These are phyloP conservation scores for Picea glauca DNA, from an alignment of 75 land plant genomes.

Conservation along the genomic window DNA sequence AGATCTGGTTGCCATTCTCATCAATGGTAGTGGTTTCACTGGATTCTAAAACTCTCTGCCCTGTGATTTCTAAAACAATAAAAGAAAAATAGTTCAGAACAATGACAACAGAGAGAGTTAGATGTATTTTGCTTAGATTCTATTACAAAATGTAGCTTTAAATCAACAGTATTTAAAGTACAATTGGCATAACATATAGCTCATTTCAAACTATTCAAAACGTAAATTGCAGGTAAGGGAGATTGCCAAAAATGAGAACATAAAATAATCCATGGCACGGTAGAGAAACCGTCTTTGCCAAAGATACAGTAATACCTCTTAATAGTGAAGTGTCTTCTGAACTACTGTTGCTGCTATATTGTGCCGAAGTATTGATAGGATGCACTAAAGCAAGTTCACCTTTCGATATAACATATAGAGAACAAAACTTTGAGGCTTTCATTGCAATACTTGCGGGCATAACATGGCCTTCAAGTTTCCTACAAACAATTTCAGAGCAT, in stretches of 20 bases:
- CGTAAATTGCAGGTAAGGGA: neutral
- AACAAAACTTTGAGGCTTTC: constrained; percentile 38
- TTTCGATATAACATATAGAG: constrained; percentile 46
- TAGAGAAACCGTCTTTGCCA: neutral
- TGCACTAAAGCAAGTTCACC: constrained; percentile 24
- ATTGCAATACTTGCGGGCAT: constrained; percentile 27
- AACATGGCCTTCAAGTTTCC: constrained; percentile 37
- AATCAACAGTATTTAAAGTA: neutral
- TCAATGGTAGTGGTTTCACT: neutral
- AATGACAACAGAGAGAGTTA: neutral
- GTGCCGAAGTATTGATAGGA: neutral
- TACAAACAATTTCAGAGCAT: neutral
- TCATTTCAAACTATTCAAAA: neutral
- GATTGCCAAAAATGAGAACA: neutral
- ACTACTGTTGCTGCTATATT: neutral
- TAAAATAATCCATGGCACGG: neutral
- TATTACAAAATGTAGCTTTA: neutral
- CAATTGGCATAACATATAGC: neutral
- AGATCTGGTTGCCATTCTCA: neutral
- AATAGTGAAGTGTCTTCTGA: neutral
- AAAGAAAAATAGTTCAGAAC: neutral
- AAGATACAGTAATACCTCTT: neutral
- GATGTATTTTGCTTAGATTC: neutral
- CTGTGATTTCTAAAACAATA: neutral
- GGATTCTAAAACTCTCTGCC: neutral